A percentile compares a stretch with the other conserved stretches of the same genome.
Conservation (phyloP, 106 monocot genomes). For the Acorus calamus region DNA sequence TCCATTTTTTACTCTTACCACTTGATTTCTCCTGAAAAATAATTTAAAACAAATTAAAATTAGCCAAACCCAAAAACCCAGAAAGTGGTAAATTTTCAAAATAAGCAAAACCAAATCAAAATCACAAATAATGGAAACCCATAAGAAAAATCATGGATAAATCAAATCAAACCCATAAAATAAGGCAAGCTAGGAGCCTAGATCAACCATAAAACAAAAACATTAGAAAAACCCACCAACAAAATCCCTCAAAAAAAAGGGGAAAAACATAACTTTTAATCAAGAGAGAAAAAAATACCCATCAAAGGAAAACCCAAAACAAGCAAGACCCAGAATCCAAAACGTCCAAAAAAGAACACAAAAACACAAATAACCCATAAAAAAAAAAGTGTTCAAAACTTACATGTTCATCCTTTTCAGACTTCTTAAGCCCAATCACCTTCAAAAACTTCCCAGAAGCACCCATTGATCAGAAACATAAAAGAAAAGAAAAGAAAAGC, state of each 20-base stretch:
- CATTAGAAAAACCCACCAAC: no score
- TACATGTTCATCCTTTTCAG: slow-evolving; percentile 52
- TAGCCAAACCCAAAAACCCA: background rate
- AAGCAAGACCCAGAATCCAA: background rate
- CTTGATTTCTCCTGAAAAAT: slow-evolving; percentile 1
- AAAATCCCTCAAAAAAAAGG: no score
- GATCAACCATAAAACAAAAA: no score
- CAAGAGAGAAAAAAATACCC: background rate
- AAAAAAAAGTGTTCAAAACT: background rate
- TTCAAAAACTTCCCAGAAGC: slow-evolving; percentile 69
- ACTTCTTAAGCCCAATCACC: slow-evolving; percentile 55
- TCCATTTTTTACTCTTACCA: slow-evolving; percentile 17
- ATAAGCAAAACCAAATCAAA: no score
- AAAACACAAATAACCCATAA: background rate
- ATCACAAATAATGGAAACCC: no score
- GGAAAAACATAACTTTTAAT: no score
- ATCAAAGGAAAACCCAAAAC: background rate
- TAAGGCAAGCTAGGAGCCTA: no score
- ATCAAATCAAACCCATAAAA: no score
- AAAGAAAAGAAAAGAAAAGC: no score
- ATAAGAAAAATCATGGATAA: no score
- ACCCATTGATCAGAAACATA: slow-evolving; percentile 26
- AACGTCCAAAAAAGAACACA: background rate
- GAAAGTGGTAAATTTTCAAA: no score
- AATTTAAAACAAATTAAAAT: background rate